Conservation (phyloP, 768 basidiomycete genomes). For the Psilocybe subaeruginosa region DNA sequence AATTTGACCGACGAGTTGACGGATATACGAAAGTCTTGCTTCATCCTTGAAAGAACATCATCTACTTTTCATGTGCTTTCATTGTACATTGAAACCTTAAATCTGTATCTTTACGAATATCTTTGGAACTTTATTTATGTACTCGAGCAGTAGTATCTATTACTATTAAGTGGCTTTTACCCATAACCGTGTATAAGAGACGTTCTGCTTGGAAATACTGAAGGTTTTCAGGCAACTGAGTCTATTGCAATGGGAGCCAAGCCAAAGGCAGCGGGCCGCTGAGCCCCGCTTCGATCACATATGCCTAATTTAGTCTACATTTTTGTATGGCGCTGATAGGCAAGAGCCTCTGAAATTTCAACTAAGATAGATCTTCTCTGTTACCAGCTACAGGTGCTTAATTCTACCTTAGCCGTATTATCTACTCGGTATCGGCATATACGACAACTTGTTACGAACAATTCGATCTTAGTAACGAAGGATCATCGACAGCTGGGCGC, state of each 20-base stretch:
- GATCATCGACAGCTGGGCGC: constrained; percentile 3
- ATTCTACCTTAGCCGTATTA: not conserved
- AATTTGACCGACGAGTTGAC: constrained; percentile 56
- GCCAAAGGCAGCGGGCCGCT: too few species aligned
- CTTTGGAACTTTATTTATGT: too few species aligned
- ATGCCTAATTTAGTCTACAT: not conserved
- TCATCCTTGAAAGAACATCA: constrained; percentile 38
- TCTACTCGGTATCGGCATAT: not conserved
- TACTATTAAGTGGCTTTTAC: too few species aligned
- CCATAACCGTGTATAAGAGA: too few species aligned
- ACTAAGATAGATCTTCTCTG: not conserved
- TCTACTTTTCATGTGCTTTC: too few species aligned
- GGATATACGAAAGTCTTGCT: constrained; percentile 57
- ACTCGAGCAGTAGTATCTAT: too few species aligned
- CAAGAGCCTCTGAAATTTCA: constrained; percentile 12
- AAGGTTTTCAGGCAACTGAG: too few species aligned
- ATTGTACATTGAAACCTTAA: too few species aligned
- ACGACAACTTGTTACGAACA: not conserved
- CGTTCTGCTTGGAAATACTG: too few species aligned
- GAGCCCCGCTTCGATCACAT: not conserved
- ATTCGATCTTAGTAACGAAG: not conserved
- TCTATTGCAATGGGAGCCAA: too few species aligned
- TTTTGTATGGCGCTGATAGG: constrained; percentile 5
- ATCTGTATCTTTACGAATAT: too few species aligned
- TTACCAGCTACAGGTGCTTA: too few species aligned